These are phyloP conservation scores for Murraya koenigii DNA, from an alignment of 345 rosid genomes.

Conservation along the genomic window DNA sequence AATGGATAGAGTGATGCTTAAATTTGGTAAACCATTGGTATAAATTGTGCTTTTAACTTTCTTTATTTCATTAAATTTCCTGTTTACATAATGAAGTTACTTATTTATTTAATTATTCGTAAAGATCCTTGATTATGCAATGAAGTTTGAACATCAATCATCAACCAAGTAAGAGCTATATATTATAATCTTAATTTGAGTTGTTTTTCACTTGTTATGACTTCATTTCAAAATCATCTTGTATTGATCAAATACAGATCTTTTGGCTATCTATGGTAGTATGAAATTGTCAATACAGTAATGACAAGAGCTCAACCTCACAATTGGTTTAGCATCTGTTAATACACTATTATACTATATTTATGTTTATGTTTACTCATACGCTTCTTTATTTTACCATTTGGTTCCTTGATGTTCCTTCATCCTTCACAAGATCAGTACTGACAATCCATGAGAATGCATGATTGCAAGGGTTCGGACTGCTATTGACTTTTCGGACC, in stretches of 20 bases:
- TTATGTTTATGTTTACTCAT: neutral
- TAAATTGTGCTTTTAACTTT: too few relatives aligned
- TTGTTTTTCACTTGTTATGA: neutral
- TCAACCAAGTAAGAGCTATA: constrained; percentile 27
- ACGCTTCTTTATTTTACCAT: too few relatives aligned
- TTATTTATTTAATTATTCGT: neutral
- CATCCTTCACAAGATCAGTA: too few relatives aligned
- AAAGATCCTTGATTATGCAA: constrained; percentile 47
- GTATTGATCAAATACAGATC: constrained; percentile 24
- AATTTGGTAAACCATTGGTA: constrained; percentile 17
- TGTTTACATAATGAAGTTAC: neutral
- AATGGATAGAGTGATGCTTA: constrained; percentile 28
- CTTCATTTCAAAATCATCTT: neutral
- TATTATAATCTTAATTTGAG: neutral
- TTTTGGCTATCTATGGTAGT: constrained; percentile 44
- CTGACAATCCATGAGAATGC: too few relatives aligned
- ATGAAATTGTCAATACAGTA: constrained; percentile 33
- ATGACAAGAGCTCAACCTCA: constrained; percentile 48
- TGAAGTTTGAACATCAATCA: constrained; percentile 20
- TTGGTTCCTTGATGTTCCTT: too few relatives aligned
- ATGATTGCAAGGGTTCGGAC: too few relatives aligned
- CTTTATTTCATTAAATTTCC: neutral
- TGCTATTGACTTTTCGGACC: too few relatives aligned
- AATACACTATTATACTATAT: neutral
- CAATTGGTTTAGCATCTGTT: constrained; percentile 25